phyloP scores from a whole-genome alignment of 495 filamentous ascomycete species.

The Lichina pygmaea region DNA sequence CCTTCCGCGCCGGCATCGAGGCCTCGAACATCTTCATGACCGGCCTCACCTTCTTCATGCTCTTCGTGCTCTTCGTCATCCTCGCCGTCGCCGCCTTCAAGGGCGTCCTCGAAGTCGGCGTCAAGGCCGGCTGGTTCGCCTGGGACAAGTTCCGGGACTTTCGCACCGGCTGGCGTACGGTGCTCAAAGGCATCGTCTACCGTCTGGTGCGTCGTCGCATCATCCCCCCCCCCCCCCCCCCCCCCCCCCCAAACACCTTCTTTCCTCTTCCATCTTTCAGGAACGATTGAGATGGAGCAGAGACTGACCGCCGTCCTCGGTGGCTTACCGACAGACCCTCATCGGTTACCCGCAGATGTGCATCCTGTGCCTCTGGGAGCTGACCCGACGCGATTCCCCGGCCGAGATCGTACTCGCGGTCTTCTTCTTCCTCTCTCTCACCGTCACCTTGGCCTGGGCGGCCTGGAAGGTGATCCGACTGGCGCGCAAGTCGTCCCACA shows the following conservation, averaged over 20 bases:
- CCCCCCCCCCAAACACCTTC: no score
- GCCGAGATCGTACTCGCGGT: slow-evolving; percentile 73
- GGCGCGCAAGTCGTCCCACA: slow-evolving; percentile 60
- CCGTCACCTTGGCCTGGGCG: slow-evolving; percentile 60
- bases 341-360: slow-evolving; percentile 88
- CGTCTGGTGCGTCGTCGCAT: slow-evolving; percentile 26
- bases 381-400: slow-evolving; percentile 61
- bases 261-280: background rate
- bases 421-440: slow-evolving; percentile 69
- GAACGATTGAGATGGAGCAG: background rate
- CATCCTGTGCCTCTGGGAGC: slow-evolving; percentile 83
- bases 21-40: slow-evolving; percentile 86
- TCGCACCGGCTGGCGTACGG: slow-evolving; percentile 68
- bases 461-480: slow-evolving; percentile 71
- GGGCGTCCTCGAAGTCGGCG: slow-evolving; percentile 41
- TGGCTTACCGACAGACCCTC: slow-evolving; percentile 23
- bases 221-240: background rate
- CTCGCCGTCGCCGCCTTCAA: slow-evolving; percentile 59
- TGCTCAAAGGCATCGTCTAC: slow-evolving; percentile 79
- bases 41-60: slow-evolving; percentile 65
- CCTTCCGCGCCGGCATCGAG: slow-evolving; percentile 66
- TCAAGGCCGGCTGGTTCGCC: slow-evolving; percentile 54
- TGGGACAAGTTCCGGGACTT: slow-evolving; percentile 80
- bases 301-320: background rate
- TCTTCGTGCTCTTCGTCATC: slow-evolving; percentile 50